Evolutionary conservation across 257 asterid species (phyloP).

Genomic region (Mentha longifolia): DNA sequence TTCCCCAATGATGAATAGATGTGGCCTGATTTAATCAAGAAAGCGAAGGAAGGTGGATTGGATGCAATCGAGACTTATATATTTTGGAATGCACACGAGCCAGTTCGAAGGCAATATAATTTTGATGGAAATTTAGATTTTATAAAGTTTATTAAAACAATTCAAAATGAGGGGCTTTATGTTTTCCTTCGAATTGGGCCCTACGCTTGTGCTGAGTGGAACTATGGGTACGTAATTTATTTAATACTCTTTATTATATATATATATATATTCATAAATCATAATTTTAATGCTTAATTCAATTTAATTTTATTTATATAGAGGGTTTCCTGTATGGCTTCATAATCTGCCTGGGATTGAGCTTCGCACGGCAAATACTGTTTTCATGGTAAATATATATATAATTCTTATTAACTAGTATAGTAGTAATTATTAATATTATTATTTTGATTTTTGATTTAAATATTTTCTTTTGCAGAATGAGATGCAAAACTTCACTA

Average conservation of each 20-base stretch:
- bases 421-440: no score
- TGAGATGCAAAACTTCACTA: conserved; percentile 77
- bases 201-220: conserved; percentile 89
- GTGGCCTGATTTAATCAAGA: conserved; percentile 84
- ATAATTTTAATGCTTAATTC: no score
- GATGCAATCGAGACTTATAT: conserved; percentile 83
- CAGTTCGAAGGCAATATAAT: conserved; percentile 65
- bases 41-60: conserved; percentile 74
- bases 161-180: conserved; percentile 61
- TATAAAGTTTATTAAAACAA: conserved; percentile 61
- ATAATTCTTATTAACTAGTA: no score
- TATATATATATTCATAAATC: no score
- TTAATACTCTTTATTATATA: no score
- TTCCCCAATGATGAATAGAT: conserved; percentile 42
- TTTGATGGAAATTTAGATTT: conserved; percentile 67
- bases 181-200: conserved; percentile 84
- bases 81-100: conserved; percentile 85
- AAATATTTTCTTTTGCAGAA: conserved; percentile 48
- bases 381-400: conserved; percentile 52
- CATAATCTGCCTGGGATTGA: conserved; percentile 60
- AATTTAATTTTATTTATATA: background rate
- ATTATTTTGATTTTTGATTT: no score
- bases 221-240: conserved; percentile 58
- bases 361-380: conserved; percentile 60
- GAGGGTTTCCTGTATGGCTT: conserved; percentile 88